Conservation (phyloP, 495 filamentous ascomycete species). For the Corynascus novoguineensis region DNA sequence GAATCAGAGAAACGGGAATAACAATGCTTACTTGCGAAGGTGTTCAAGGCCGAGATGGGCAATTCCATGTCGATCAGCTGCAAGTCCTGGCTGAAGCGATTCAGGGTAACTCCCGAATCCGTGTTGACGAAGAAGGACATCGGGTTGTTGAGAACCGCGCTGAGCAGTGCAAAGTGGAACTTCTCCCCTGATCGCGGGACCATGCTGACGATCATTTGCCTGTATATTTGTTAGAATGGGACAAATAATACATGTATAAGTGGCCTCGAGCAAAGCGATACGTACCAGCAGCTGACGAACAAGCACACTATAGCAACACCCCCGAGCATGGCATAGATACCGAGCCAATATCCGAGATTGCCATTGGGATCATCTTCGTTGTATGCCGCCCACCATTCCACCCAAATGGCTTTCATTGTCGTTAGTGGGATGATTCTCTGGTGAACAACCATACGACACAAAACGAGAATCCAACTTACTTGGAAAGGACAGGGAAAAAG, state of each 20-base stretch:
- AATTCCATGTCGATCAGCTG: slow-evolving; percentile 56
- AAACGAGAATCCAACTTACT: slow-evolving; percentile 17
- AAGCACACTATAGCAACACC: slow-evolving; percentile 22
- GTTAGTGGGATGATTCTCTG: not conserved
- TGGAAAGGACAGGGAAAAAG: slow-evolving; percentile 28
- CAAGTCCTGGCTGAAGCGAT: slow-evolving; percentile 55
- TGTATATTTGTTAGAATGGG: slow-evolving; percentile 4
- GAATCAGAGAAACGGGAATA: not conserved
- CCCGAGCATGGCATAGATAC: slow-evolving; percentile 26
- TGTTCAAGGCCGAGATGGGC: slow-evolving; percentile 32
- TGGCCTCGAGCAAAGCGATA: not conserved
- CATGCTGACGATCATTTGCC: slow-evolving; percentile 32
- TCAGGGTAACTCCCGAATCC: slow-evolving; percentile 30
- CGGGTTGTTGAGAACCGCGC: slow-evolving; percentile 29
- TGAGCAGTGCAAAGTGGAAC: slow-evolving; percentile 25
- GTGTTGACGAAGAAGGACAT: slow-evolving; percentile 31
- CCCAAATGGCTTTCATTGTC: slow-evolving; percentile 20
- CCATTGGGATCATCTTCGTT: slow-evolving; percentile 25
- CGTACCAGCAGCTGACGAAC: slow-evolving; percentile 27
- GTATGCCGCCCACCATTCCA: slow-evolving; percentile 30
- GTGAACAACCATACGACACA: not conserved
- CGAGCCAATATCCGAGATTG: slow-evolving; percentile 27
- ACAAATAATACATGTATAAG: not conserved
- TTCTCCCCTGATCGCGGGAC: slow-evolving; percentile 25
- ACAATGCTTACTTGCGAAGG: slow-evolving; percentile 15